Conservation (phyloP, 31 red algal species). For the Porphyra umbilicalis region DNA sequence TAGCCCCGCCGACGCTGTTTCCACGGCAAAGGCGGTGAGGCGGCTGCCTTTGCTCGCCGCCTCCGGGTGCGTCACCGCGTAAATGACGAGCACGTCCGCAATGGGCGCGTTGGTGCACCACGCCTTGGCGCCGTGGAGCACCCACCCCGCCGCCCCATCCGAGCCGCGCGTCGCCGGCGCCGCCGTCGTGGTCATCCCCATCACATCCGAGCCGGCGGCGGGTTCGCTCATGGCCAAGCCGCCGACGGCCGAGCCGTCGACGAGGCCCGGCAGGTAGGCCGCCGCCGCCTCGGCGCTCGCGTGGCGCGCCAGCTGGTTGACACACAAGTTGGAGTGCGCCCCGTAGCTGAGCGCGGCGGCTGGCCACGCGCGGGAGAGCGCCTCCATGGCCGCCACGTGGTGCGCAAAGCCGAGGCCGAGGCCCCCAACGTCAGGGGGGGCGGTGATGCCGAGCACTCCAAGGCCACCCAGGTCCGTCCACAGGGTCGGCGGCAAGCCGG, state of each 20-base stretch:
- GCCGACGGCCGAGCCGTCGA: constrained; percentile 23
- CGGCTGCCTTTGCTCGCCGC: background rate
- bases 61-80: constrained; percentile 14
- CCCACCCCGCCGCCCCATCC: constrained; percentile 4
- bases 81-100: constrained; percentile 40
- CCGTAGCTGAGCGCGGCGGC: constrained; percentile 42
- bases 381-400: constrained; percentile 47
- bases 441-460: constrained; percentile 34
- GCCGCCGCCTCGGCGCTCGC: constrained; percentile 2
- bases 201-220: constrained; percentile 39
- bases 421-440: constrained; percentile 11
- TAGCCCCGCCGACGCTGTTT: constrained; percentile 14
- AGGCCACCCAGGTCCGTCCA: constrained; percentile 13
- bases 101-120: constrained; percentile 49
- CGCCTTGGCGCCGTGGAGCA: constrained; percentile 19
- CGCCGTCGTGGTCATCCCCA: constrained; percentile 9
- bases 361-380: constrained; percentile 21
- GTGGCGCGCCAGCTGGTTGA: constrained; percentile 50
- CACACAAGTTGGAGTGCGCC: constrained; percentile 51
- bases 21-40: constrained; percentile 38
- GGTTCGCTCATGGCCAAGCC: constrained; percentile 55
- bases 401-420: constrained; percentile 35
- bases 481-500: background rate
- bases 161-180: background rate
- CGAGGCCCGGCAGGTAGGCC: constrained; percentile 15